Evolutionary conservation across 306 rosid species (phyloP), one percentile per base, ranked within the genome.

Genomic region (Lathyrus tuberosus): DNA sequence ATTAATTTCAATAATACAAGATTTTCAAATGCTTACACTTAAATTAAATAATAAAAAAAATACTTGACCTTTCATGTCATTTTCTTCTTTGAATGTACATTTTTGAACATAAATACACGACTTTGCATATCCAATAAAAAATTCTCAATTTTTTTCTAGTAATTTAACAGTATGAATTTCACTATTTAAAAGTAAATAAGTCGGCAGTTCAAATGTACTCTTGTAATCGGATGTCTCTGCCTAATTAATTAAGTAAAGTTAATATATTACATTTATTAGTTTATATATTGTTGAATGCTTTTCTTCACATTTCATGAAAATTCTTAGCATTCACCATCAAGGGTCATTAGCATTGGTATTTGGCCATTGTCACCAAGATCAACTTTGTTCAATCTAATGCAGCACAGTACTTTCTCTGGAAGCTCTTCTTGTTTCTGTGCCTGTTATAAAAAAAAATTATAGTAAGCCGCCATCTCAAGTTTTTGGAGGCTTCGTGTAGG

Each of bases 371-470:
- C 89, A 35, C 74, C 84, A 78, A 90, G 88, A 70, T 88, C 97
- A 70, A 90, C 79, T 82, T 90, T 90, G 89, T 89, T 85, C 83
- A 93, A 80, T 84, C 98, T 93, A 72, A 90, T 77, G 84, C 97
- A 88, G 66, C 97, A 93, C 62, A 93, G 56, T 81, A 93, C 85
- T 81, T 90, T 81, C 79, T 93, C 98, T 0, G 97, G 98, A 76
- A 93, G 82, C 72, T 93, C 98, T 77, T 90, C 97, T 28, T 76
- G 98, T 67, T 88, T 93, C 6, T 93, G 96, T 78, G 98, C 98
- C 98, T 90, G 72, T 22, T 52, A 16, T 58, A 24, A 38, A 44
- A 37, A 37, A 13, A 54, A 22, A 2, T 46, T 30, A 26, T 13
- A 38, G 3, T 52, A 40, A 30, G 28, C 2, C 1, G 1, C 0